phyloP scores from a whole-genome alignment of 2,329 filamentous ascomycete species.

The Apiospora koreana region DNA sequence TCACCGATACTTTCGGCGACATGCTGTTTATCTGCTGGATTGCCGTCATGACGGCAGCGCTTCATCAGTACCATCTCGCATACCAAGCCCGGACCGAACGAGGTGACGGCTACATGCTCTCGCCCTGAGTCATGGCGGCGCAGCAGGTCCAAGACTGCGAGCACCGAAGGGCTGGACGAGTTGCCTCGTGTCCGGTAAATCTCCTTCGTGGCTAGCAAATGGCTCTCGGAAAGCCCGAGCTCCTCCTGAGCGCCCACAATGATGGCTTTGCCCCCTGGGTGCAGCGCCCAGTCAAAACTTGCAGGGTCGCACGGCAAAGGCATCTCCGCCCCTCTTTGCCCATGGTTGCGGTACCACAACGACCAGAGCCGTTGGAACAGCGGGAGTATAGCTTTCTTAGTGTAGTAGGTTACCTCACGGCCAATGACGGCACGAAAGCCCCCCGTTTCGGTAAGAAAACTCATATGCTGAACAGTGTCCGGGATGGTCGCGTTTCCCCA shows the following conservation, averaged over 20 bases:
- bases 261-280: conserved; percentile 20
- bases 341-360: not conserved
- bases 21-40: not conserved
- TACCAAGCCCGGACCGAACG: conserved; percentile 20
- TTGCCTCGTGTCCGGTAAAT: conserved; percentile 20
- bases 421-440: conserved; percentile 18
- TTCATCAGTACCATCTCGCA: conserved; percentile 17
- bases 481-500: conserved; percentile 19
- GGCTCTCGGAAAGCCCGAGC: conserved; percentile 16
- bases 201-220: conserved; percentile 18
- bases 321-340: too few relatives aligned
- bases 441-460: conserved; percentile 13
- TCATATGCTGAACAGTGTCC: conserved; percentile 17
- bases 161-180: conserved; percentile 19
- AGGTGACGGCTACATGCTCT: conserved; percentile 18
- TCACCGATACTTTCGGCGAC: too few relatives aligned
- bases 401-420: conserved; percentile 16
- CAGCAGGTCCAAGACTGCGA: conserved; percentile 20
- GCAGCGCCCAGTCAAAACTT: conserved; percentile 20
- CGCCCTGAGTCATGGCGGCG: conserved; percentile 17
- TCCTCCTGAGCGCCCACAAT: conserved; percentile 19
- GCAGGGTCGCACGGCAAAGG: not conserved
- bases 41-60: not conserved
- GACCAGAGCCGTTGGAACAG: conserved; percentile 17
- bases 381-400: conserved; percentile 17